Evolutionary conservation across 352 stramenopile species (phyloP), one percentile per base, ranked within the genome.

Genomic region (Phytophthora foliorum): DNA sequence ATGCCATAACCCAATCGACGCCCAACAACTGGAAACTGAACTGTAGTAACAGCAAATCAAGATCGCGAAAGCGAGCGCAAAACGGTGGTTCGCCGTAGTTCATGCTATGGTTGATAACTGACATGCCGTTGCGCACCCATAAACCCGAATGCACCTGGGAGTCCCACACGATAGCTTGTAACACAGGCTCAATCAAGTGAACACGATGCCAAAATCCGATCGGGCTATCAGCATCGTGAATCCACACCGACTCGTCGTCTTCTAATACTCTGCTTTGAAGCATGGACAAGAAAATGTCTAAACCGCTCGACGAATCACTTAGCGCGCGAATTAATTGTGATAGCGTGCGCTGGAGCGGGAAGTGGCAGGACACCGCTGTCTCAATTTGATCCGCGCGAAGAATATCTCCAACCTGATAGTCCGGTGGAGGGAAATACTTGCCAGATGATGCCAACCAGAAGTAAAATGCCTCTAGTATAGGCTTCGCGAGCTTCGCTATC

Each of bases 81-180:
- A 94, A 96, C 17, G 86, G 86, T n/a, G 89, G 89, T 49, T 96
- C 89, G 10, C 87, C 89, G 61, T 96, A 96, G 63, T 96, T 96
- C 86, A 96, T 95, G 50, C 87, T 96, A 63, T 96, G 89, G 57
- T 94, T 96, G 27, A 94, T 79, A 38, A 96, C 85, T 6, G 86
- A 90, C 65, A 91, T 86, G 1, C 89, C 89, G 60, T 96, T 96
- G 31, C 89, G 87, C 13, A 94, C 84, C 89, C 89, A 96, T 39
- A 96, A 75, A 5, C 87, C 85, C 0, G 81, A 90, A 57, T 96
- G 89, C 1, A 96, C 89, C 66, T 96, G 86, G 16, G 89, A 82
- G 57, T 96, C 89, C 89, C 89, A 96, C n/a, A 96, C 85, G 38
- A 96, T 92, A 17, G 86, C 80, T 74, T 92, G 83, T 1, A 96